Evolutionary conservation across 2,329 filamentous ascomycete species (phyloP), one percentile per base, ranked within the genome.

Genomic region (Endoconidiophora polonica): DNA sequence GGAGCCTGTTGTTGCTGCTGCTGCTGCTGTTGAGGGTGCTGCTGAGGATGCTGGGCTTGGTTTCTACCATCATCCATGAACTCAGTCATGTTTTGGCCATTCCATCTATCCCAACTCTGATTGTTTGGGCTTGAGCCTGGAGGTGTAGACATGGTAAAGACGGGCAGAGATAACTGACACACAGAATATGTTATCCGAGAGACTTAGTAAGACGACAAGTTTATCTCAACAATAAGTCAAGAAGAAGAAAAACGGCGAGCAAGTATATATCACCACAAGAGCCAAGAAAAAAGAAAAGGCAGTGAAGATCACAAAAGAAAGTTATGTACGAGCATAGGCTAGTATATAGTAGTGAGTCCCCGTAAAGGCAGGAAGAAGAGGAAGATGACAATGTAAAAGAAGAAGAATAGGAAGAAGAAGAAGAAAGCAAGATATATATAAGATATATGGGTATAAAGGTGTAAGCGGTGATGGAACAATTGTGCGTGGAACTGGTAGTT

Each of bases 31-130:
- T 66, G 54, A 42, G 60, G 58, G 45, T 61, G 57, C 12, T 62
- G 63, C 42, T 47, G 45, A 7, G 24, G 44, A 10, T 39, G 36
- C 5, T 73, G 67, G 40, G 74, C 72, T 53, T 70, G 29, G 29
- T 33, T 12, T 33, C 29, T 33, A 33, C 29, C 29, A 12, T 33
- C 7, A 7, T 33, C 29, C 6, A 33, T 12, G 9, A 33, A 33
- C 29, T 33, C 29, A 12, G 7, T 5, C 29, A 33, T 33, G 29
- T 33, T 33, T 5, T 10, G 29, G 2, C 29, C 62, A 55, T 68
- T 62, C 70, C 73, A 77, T 56, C 72, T 72, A 57, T 66, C 69
- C 76, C 76, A 79, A 63, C 62, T 65, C 48, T 68, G 63, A 55
- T 65, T 46, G 39, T 37, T 43, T 3, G 24, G 39, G 39, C 39